Conservation (phyloP, 2,329 filamentous ascomycete genomes). For the Talaromyces sp. region DNA sequence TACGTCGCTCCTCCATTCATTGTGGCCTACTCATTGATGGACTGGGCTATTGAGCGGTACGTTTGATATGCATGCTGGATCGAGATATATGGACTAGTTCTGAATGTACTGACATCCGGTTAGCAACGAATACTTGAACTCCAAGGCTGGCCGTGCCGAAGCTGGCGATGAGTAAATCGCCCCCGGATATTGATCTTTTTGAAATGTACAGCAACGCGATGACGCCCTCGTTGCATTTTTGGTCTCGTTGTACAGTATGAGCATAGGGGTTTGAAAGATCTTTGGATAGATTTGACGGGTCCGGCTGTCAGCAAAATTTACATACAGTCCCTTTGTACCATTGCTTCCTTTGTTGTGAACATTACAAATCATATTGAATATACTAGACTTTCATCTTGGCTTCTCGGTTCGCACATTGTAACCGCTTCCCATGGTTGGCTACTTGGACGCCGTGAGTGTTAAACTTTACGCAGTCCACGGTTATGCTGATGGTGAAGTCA, state of each 20-base stretch:
- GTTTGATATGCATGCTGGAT: not conserved
- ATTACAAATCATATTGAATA: conserved; percentile 3
- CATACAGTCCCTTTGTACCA: conserved; percentile 14
- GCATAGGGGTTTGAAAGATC: conserved; percentile 11
- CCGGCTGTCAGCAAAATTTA: not conserved
- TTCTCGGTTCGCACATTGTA: not conserved
- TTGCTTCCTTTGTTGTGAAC: conserved; percentile 5
- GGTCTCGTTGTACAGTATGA: conserved; percentile 17
- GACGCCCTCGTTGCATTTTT: not conserved
- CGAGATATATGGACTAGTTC: not conserved
- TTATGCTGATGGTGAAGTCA: not conserved
- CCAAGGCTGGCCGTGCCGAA: conserved; percentile 48
- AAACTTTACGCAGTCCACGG: not conserved
- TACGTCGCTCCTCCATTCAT: conserved; percentile 82
- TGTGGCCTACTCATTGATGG: conserved; percentile 75
- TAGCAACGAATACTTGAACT: conserved; percentile 54
- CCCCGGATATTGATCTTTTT: not conserved
- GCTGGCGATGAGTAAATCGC: conserved; percentile 32
- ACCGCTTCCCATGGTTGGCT: not conserved
- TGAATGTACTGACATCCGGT: not conserved
- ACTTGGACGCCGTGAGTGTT: not conserved
- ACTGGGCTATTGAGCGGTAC: conserved; percentile 90
- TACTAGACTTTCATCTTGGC: not conserved
- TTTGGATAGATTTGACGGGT: conserved; percentile 2
- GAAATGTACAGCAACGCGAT: conserved; percentile 12